Base-by-base conservation (phyloP, 139 green algal species). In the Asterochloris erici region DNA sequence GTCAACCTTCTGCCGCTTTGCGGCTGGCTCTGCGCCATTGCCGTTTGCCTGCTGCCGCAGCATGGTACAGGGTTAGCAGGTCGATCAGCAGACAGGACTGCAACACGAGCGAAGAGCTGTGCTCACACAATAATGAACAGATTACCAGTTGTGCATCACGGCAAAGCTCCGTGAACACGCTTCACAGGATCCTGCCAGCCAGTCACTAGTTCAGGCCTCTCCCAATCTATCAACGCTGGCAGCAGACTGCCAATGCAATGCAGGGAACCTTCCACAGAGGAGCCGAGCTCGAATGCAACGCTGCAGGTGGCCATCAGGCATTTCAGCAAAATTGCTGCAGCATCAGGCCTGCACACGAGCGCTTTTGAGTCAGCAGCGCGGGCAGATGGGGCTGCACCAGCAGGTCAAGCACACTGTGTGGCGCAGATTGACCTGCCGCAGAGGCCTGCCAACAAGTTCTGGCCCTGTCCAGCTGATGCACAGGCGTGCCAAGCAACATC, bases 1-100 rank as follows among this genome's bases (percentile, higher is more conserved):
- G 21, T 77, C 82, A 0, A 68, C 64, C 73, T 74, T 84, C 23
- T 74, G 74, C 66, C n/a, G 54, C 19, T 77, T 81, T 24, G 64
- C 74, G 27, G 64, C 66, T n/a, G 24, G 82, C 64, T 71, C 74
- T 38, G 28, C 54, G 61, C 21, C 69, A 74, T 63, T 27, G 27
- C 82, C 19, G 21, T 21, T 23, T 21, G 21, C 19, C 17, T 71
- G 21, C 17, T 71, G 17, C 21, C 9, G 17, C 19, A 71, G 66
- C 17, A 21, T 71, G 66, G 66, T 74, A 26, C 26, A 61, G 15
- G 10, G 21, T 63, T 16, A 62, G 60, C n/a, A 63, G 70, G 77
- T 1, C 61, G 73, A 2, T 29, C 23, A 76, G n/a, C 70, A 19
- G 23, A 54, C 70, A 28, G 23, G 70, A 61, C 70, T 76, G 66